Evolutionary conservation across 2,329 filamentous ascomycete genomes (phyloP), one percentile per base, ranked within the genome.

Genomic region (Mycosphaerella sp.): DNA sequence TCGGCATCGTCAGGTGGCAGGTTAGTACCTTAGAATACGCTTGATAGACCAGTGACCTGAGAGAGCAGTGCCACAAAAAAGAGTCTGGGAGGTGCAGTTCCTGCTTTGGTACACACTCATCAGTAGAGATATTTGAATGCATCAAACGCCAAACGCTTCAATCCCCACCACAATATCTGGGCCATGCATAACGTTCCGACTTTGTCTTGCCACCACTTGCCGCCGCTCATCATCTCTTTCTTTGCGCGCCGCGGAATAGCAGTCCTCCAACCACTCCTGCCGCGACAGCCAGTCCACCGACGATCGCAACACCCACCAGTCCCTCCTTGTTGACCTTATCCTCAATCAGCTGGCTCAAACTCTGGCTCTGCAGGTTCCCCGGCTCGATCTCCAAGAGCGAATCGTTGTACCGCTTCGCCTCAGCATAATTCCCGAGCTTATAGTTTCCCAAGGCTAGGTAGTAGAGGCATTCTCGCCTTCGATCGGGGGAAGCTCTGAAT

Each of bases 391-490:
- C 89, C 48, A 97, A 73, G 55, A 98, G 76, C 44, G 91, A 78
- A 66, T 97, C 91, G 70, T 98, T 98, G 74, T 97, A 97, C 66
- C 88, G 80, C 65, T 91, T 80, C 54, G 91, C 91, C 68, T 98
- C 93, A 55, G 85, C 89, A 71, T 96, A 98, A 78, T 96, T 97
- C 56, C 90, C 91, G 41, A 98, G 82, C 76, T 97, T 97, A 80
- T 91, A 97, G 77, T 97, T 95, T 57, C 93, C 93, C 28, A 98
- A 81, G 21, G 89, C 93, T 48, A 98, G 84, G 73, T 98, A 98
- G 77, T 96, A 98, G 55, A 98, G 86, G 68, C 93, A 98, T 79
- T 98, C 93, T 66, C 93, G 85, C 66, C 93, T 85, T 63, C 93
- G 87, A 71, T 97, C 93, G 60, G 89, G 89, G 32, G 89, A 86